phyloP scores from a whole-genome alignment of 169 alveolate genomes.

The Amoebophrya sp. region DNA sequence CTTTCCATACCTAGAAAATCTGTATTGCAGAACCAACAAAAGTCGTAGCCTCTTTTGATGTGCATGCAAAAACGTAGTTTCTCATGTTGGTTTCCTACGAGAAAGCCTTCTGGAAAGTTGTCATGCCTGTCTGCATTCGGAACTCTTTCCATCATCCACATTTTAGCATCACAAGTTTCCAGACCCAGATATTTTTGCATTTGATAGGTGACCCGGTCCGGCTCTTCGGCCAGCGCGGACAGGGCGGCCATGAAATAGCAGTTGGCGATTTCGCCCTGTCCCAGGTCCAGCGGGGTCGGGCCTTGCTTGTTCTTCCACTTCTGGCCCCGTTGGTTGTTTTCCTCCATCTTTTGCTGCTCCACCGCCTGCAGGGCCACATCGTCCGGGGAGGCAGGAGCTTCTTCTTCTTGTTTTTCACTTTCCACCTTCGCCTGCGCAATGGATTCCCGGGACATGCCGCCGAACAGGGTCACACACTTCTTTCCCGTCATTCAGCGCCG shows the following conservation, averaged over 20 bases:
- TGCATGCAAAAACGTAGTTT: too few species aligned
- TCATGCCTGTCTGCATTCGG: too few species aligned
- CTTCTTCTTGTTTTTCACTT: too few species aligned
- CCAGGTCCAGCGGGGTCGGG: background rate
- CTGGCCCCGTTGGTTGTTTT: background rate
- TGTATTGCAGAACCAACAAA: too few species aligned
- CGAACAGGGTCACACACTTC: background rate
- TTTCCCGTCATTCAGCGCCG: background rate
- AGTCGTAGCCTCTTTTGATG: too few species aligned
- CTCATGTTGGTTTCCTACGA: too few species aligned
- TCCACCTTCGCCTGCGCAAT: too few species aligned
- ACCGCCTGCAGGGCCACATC: background rate
- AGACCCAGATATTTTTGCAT: too few species aligned
- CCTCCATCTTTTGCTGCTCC: background rate
- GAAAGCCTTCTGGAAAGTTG: too few species aligned
- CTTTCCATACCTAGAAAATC: too few species aligned
- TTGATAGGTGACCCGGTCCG: background rate
- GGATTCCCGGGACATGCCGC: background rate
- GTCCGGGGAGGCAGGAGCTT: background rate
- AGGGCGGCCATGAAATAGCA: background rate
- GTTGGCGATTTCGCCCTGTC: background rate
- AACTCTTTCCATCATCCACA: too few species aligned
- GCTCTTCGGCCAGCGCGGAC: background rate
- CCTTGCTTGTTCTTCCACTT: background rate
- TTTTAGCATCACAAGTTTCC: too few species aligned